Percentiles rank a stretch among this genome's conserved stretches.
Conservation (phyloP, 2,329 filamentous ascomycete species). For the Verticillium nubilum region DNA sequence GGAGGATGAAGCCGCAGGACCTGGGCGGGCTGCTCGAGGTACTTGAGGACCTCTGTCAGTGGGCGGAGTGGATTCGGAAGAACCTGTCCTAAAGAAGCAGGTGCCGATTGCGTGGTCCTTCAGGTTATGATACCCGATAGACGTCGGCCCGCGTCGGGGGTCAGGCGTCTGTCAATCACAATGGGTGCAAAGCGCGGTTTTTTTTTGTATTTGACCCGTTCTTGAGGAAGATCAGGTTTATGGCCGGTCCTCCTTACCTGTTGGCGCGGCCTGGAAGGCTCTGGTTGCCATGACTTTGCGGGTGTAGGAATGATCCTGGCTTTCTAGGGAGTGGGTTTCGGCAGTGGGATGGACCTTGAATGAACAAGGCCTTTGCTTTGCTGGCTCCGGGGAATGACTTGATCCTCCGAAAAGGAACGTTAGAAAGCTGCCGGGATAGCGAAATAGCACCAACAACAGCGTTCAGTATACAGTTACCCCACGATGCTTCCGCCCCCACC, state of each 20-base stretch:
- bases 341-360: neutral
- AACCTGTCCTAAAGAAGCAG: slow-evolving; percentile 6
- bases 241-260: neutral
- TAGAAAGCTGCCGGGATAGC: neutral
- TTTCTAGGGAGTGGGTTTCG: neutral
- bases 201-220: neutral
- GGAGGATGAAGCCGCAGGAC: slow-evolving; percentile 23
- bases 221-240: neutral
- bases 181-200: neutral
- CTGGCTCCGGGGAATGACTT: neutral
- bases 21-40: slow-evolving; percentile 41
- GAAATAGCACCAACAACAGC: neutral
- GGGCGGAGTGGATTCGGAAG: slow-evolving; percentile 47
- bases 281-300: neutral
- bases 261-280: neutral
- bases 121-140: neutral
- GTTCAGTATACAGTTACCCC: neutral
- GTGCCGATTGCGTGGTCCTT: neutral
- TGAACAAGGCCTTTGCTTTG: neutral
- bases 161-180: neutral
- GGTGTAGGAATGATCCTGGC: neutral
- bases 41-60: slow-evolving; percentile 46
- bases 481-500: neutral
- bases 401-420: neutral
- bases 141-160: neutral